phyloP scores from a whole-genome alignment of 371 early-diverging fungal genomes.

The Syncephalastrum monosporum region DNA sequence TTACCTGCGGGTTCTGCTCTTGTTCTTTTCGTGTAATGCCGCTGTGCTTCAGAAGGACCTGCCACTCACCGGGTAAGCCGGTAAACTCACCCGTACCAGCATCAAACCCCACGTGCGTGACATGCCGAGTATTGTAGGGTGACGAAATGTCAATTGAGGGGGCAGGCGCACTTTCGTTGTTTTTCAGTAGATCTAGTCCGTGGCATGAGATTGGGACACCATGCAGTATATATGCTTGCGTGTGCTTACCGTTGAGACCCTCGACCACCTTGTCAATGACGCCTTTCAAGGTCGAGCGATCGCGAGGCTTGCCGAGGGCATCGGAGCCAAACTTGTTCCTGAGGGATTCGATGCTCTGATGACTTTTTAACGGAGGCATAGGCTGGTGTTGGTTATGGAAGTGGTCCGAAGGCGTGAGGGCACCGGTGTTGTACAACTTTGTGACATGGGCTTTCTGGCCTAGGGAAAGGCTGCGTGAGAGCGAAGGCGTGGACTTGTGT shows the following conservation, averaged over 20 bases:
- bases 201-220: too few relatives aligned
- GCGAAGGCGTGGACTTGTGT: slow-evolving; percentile 23
- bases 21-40: slow-evolving; percentile 96
- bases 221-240: too few relatives aligned
- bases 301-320: slow-evolving; percentile 19
- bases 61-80: slow-evolving; percentile 95
- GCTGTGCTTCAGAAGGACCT: slow-evolving; percentile 80
- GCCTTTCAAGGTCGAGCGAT: slow-evolving; percentile 52
- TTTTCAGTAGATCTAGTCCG: too few relatives aligned
- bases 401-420: slow-evolving; percentile 10
- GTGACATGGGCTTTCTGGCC: slow-evolving; percentile 23
- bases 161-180: too few relatives aligned
- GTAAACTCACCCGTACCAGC: slow-evolving; percentile 88
- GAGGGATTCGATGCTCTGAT: slow-evolving; percentile 5
- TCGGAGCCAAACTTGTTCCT: background rate
- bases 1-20: slow-evolving; percentile 86
- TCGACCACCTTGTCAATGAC: slow-evolving; percentile 63
- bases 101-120: slow-evolving; percentile 93
- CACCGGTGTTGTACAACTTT: slow-evolving; percentile 26
- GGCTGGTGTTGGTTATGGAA: slow-evolving; percentile 8
- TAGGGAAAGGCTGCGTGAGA: slow-evolving; percentile 20
- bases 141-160: slow-evolving; percentile 69
- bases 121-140: slow-evolving; percentile 95
- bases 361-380: slow-evolving; percentile 8
- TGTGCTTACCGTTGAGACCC: slow-evolving; percentile 43